Evolutionary conservation across 805 yeast species (phyloP).

Genomic region (Metschnikowia matae): DNA sequence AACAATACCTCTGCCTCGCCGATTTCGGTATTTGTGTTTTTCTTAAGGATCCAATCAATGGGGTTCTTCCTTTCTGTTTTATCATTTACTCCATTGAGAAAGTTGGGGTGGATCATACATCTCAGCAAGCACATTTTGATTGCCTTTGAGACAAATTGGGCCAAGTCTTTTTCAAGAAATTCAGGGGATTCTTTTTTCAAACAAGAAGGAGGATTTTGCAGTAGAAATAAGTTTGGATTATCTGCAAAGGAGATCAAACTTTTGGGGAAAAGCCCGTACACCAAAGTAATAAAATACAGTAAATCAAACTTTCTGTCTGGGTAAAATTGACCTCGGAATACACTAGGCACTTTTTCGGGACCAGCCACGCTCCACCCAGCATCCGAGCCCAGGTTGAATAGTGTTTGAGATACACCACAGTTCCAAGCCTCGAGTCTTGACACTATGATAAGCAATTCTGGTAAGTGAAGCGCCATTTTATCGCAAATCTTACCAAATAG

Average conservation of each 20-base stretch:
- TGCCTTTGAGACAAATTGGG: constrained; percentile 15
- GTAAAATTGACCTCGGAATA: constrained; percentile 2
- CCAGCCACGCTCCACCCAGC: not conserved
- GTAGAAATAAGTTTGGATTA: constrained; percentile 37
- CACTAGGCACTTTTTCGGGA: not conserved
- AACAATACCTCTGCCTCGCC: constrained; percentile 20
- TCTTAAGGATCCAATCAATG: constrained; percentile 18
- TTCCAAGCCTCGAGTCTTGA: constrained; percentile 29
- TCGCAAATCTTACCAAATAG: constrained; percentile 41
- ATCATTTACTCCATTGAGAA: constrained; percentile 26
- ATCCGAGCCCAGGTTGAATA: not conserved
- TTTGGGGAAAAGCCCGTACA: constrained; percentile 58
- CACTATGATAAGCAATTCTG: constrained; percentile 42
- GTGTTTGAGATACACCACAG: not conserved
- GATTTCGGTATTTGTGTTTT: constrained; percentile 9
- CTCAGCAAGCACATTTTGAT: constrained; percentile 14
- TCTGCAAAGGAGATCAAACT: constrained; percentile 42
- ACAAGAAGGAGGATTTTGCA: constrained; percentile 15
- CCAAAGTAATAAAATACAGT: constrained; percentile 40
- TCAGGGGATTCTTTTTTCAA: constrained; percentile 18
- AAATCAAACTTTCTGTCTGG: constrained; percentile 25
- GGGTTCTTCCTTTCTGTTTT: constrained; percentile 22
- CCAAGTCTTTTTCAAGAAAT: constrained; percentile 37
- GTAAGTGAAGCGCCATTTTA: constrained; percentile 29
- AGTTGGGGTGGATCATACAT: constrained; percentile 48